These are phyloP conservation scores for Epichloe uncinata DNA, from an alignment of 2,329 filamentous ascomycete genomes.

Conservation along the genomic window DNA sequence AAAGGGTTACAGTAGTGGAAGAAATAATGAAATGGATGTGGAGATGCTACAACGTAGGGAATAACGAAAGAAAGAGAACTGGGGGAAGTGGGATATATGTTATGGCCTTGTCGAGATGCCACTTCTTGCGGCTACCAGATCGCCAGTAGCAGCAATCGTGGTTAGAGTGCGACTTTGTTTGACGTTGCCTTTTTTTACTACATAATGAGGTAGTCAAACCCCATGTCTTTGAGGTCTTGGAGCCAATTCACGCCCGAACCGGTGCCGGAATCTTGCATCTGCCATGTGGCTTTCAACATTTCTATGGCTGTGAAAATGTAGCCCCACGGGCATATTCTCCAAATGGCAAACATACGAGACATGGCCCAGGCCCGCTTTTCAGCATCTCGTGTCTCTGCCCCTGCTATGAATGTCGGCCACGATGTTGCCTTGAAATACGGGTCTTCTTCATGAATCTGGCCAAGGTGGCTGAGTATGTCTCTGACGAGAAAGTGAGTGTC, in stretches of 20 bases:
- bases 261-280: conserved; percentile 23
- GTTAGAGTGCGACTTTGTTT: background rate
- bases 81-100: background rate
- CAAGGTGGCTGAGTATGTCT: conserved; percentile 38
- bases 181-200: conserved; percentile 10
- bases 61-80: background rate
- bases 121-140: too few relatives aligned
- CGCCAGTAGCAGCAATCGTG: background rate
- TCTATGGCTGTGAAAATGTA: conserved; percentile 38
- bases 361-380: conserved; percentile 38
- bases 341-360: conserved; percentile 31
- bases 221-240: conserved; percentile 27
- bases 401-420: conserved; percentile 47
- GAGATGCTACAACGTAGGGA: too few relatives aligned
- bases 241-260: conserved; percentile 25
- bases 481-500: conserved; percentile 31
- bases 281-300: conserved; percentile 34
- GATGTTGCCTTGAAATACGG: conserved; percentile 44
- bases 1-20: background rate
- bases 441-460: conserved; percentile 32
- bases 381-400: conserved; percentile 37
- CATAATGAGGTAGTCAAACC: conserved; percentile 34
- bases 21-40: background rate
- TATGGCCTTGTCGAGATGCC: too few relatives aligned
- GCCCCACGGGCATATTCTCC: conserved; percentile 34